A percentile compares a stretch with the other conserved stretches of the same genome.
phyloP scores from a whole-genome alignment of 2,329 filamentous ascomycete genomes.

The Colletotrichum sansevieriae region DNA sequence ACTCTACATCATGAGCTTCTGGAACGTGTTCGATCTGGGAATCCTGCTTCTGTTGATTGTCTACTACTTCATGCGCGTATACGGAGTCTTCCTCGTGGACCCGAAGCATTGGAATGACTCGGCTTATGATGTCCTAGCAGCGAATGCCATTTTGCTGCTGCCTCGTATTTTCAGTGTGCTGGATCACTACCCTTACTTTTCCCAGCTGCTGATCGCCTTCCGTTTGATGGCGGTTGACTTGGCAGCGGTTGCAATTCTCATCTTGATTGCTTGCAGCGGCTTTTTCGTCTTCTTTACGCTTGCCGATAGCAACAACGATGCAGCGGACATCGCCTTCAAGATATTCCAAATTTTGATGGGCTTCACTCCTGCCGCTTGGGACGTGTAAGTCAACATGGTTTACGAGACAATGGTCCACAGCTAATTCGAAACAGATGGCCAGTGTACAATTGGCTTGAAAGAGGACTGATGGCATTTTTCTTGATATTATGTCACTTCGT shows the following conservation, averaged over 20 bases:
- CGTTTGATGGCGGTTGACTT: conserved; percentile 94
- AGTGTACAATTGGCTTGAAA: conserved; percentile 83
- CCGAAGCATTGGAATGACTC: conserved; percentile 81
- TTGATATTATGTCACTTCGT: conserved; percentile 96
- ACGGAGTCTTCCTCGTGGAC: conserved; percentile 86
- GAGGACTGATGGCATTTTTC: conserved; percentile 81
- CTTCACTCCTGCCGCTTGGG: conserved; percentile 95
- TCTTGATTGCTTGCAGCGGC: conserved; percentile 89
- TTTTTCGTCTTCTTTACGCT: conserved; percentile 96
- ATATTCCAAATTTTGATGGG: conserved; percentile 97
- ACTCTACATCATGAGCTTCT: conserved; percentile 96
- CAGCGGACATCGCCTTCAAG: conserved; percentile 84
- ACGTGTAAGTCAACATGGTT: conserved; percentile 69
- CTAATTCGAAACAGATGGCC: conserved; percentile 66
- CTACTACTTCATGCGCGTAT: conserved; percentile 91
- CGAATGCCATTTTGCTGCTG: conserved; percentile 89
- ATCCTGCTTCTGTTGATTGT: conserved; percentile 87
- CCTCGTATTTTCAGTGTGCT: conserved; percentile 93
- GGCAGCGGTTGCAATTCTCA: conserved; percentile 84
- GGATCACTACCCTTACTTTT: conserved; percentile 97
- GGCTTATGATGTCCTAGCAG: conserved; percentile 94
- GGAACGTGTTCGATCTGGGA: conserved; percentile 95
- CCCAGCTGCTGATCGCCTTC: conserved; percentile 92
- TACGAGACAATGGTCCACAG: neutral
- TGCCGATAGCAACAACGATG: conserved; percentile 78